Conservation (phyloP, 192 early-diverging fungal genomes). For the Linnemannia hyalina region DNA sequence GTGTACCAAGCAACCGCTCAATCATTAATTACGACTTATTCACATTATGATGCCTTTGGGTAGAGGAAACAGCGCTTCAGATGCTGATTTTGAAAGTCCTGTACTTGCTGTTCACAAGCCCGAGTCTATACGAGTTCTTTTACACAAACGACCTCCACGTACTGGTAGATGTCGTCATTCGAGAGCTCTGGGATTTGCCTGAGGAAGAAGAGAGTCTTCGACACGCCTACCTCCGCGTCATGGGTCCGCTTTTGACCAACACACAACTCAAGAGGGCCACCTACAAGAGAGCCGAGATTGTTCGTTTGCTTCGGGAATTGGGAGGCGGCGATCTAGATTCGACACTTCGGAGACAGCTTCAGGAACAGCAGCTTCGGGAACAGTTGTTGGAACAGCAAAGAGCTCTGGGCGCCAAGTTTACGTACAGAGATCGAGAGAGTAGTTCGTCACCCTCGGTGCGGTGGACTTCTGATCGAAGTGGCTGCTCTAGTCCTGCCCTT, state of each 20-base stretch:
- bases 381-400: constrained; percentile 15
- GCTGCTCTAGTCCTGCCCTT: constrained; percentile 25
- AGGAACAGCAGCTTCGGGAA: constrained; percentile 29
- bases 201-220: constrained; percentile 75
- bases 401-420: constrained; percentile 10
- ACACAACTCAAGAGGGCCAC: constrained; percentile 60
- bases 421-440: constrained; percentile 38
- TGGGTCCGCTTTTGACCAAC: constrained; percentile 75
- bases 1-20: background rate
- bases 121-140: constrained; percentile 72
- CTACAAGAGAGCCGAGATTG: constrained; percentile 67
- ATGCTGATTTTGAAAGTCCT: constrained; percentile 79
- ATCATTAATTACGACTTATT: background rate
- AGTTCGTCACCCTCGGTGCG: constrained; percentile 8
- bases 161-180: constrained; percentile 87
- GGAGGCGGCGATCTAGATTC: constrained; percentile 44
- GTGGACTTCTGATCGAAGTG: constrained; percentile 27
- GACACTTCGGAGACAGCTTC: constrained; percentile 24
- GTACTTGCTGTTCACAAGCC: constrained; percentile 72
- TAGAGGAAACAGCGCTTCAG: constrained; percentile 67
- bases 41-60: background rate
- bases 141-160: constrained; percentile 95
- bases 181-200: constrained; percentile 86
- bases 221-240: constrained; percentile 76
- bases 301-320: constrained; percentile 57